phyloP scores from a whole-genome alignment of 2,329 filamentous ascomycete genomes.

The Penicillium sp. region DNA sequence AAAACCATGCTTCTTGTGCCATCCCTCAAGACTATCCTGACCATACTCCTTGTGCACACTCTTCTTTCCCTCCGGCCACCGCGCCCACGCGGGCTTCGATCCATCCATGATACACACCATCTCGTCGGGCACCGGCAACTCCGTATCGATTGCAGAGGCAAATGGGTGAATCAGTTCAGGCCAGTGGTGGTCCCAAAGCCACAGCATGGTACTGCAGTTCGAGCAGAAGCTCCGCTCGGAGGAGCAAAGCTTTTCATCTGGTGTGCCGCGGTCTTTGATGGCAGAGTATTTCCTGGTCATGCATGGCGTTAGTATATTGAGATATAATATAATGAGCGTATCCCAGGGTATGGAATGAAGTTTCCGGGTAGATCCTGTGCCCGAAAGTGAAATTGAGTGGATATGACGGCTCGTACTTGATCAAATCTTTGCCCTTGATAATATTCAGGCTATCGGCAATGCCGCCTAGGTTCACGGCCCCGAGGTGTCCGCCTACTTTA shows the following conservation, averaged over 20 bases:
- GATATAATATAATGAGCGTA: neutral
- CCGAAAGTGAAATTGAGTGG: too few species aligned
- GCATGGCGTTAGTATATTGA: neutral
- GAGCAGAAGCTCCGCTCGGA: conserved; percentile 50
- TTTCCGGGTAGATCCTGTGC: too few species aligned
- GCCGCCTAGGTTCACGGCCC: conserved; percentile 48
- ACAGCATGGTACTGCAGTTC: conserved; percentile 49
- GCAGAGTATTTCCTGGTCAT: conserved; percentile 45
- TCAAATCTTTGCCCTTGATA: conserved; percentile 42
- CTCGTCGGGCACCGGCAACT: conserved; percentile 45
- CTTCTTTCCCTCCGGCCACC: conserved; percentile 51
- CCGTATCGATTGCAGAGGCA: conserved; percentile 50
- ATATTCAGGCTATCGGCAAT: conserved; percentile 45
- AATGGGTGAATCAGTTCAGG: conserved; percentile 52
- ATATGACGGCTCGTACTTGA: conserved; percentile 38
- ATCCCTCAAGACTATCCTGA: conserved; percentile 43
- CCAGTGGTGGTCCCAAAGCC: conserved; percentile 49
- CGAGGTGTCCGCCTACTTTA: conserved; percentile 47
- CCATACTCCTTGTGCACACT: conserved; percentile 41
- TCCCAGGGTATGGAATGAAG: neutral
- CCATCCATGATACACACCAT: conserved; percentile 48
- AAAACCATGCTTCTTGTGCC: conserved; percentile 46
- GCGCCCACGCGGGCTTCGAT: conserved; percentile 48
- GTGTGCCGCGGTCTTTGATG: conserved; percentile 45
- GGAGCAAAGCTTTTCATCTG: conserved; percentile 37